phyloP scores from a whole-genome alignment of 352 stramenopile species.

The Thalassiosira mediterranea region DNA sequence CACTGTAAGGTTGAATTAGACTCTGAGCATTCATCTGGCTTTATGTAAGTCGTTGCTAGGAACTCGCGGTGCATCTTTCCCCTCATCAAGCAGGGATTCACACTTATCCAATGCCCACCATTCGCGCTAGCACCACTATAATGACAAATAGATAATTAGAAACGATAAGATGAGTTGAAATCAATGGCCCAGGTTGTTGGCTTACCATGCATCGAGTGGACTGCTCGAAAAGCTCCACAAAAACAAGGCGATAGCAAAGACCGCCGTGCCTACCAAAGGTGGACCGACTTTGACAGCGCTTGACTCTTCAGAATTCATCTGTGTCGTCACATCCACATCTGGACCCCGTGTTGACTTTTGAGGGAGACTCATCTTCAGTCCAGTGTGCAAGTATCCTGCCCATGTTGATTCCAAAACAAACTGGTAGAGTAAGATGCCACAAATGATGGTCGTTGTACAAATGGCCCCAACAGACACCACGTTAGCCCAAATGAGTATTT shows the following conservation, averaged over 20 bases:
- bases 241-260: slow-evolving; percentile 32
- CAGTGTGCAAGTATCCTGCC: slow-evolving; percentile 21
- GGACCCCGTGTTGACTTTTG: slow-evolving; percentile 12
- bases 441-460: slow-evolving; percentile 31
- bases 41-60: slow-evolving; percentile 26
- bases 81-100: slow-evolving; percentile 33
- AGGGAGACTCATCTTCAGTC: neutral
- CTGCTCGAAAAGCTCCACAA: too few relatives aligned
- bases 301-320: slow-evolving; percentile 23
- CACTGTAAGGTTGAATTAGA: slow-evolving; percentile 30
- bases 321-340: too few relatives aligned
- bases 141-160: too few relatives aligned
- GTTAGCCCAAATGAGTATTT: slow-evolving; percentile 17
- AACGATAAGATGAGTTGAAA: too few relatives aligned
- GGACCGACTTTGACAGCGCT: slow-evolving; percentile 36
- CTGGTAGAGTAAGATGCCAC: slow-evolving; percentile 46
- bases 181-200: too few relatives aligned
- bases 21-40: slow-evolving; percentile 17
- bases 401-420: slow-evolving; percentile 46
- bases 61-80: slow-evolving; percentile 8
- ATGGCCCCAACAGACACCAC: slow-evolving; percentile 27
- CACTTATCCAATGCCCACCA: slow-evolving; percentile 44
- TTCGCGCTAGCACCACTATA: too few relatives aligned
- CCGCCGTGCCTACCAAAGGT: slow-evolving; percentile 35
- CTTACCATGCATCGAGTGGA: slow-evolving; percentile 19